Base-by-base conservation (phyloP, 257 asterid species). In the Nicotiana paniculata region DNA sequence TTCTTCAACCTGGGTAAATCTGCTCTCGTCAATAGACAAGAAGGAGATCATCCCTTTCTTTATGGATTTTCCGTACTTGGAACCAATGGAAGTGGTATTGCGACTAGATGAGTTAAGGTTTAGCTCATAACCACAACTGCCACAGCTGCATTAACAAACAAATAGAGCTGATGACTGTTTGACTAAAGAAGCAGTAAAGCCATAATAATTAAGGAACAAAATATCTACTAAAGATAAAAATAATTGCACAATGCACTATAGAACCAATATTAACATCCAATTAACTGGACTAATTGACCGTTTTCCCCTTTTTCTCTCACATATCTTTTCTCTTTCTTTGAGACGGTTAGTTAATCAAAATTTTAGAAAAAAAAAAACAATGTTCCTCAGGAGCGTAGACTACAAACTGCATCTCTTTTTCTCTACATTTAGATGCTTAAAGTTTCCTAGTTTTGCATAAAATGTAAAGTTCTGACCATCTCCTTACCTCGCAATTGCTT, bases 21-120 rank as follows among this genome's bases (percentile, higher is more conserved):
- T 90, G 84, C 93, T 88, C 86, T 94, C 97, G 6, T 94, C 98
- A 4, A 94, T 85, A 82, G 89, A 83, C 89, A 89, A 88, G 86
- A 94, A 94, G 15, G 98, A 91, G 61, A 94, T 92, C 82, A 91
- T 84, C 86, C 98, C 98, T 83, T 89, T 91, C 87, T 91, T 93
- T 30, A 93, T 92, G 67, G 91, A 90, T 86, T 93, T 93, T 5
- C 92, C 93, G 24, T 94, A 94, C 84, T 92, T 91, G 72, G 96
- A 91, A 53, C 97, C 98, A 39, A 94, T 94, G 70, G 90, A 86
- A 43, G 95, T 86, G 15, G 95, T 94, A 64, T 94, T 92, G 77
- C 98, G 96, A 84, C 92, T 90, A n/a, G 93, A 92, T 30, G 98
- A 94, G 62, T 87, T 92, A 79, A 92, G 91, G 84, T 92, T 92